Evolutionary conservation across 768 basidiomycete genomes (phyloP).

Genomic region (Rhizopogon vesiculosus): DNA sequence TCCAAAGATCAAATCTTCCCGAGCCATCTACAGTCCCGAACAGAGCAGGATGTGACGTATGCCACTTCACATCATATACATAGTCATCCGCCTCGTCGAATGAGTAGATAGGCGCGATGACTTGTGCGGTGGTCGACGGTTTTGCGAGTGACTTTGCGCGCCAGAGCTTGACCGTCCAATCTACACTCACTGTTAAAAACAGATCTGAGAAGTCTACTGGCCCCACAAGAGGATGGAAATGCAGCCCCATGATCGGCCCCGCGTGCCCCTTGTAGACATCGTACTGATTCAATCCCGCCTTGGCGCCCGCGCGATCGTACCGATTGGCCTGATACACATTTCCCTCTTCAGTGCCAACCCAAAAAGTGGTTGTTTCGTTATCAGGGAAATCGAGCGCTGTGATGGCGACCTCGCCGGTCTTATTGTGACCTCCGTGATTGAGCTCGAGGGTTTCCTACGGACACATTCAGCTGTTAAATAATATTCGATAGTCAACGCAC

Average conservation of each 20-base stretch:
- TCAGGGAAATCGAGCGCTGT: constrained; percentile 93
- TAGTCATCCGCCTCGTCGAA: constrained; percentile 99
- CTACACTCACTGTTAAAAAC: constrained; percentile 88
- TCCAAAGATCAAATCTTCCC: constrained; percentile 97
- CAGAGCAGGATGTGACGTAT: constrained; percentile 89
- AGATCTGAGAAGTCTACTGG: constrained; percentile 94
- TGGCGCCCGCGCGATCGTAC: constrained; percentile 94
- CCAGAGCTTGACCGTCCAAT: constrained; percentile 99
- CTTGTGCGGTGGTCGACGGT: constrained; percentile 51
- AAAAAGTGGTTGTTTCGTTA: constrained; percentile 95
- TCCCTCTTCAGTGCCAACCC: constrained; percentile 98
- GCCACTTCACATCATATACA: constrained; percentile 98
- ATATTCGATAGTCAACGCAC: constrained; percentile 1
- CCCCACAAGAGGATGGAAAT: constrained; percentile 91
- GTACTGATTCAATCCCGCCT: constrained; percentile 90
- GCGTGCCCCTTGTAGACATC: constrained; percentile 92
- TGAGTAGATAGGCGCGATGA: constrained; percentile 77
- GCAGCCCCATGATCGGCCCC: constrained; percentile 89
- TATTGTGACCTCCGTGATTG: constrained; percentile 85
- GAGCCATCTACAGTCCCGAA: constrained; percentile 94
- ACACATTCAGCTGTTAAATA: constrained; percentile 1
- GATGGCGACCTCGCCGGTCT: constrained; percentile 95
- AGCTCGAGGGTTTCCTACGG: constrained; percentile 89
- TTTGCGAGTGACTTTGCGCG: constrained; percentile 74
- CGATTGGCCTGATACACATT: constrained; percentile 95